Base-by-base conservation (phyloP, 1,284 basidiomycete species). In the Irpex sp. region DNA sequence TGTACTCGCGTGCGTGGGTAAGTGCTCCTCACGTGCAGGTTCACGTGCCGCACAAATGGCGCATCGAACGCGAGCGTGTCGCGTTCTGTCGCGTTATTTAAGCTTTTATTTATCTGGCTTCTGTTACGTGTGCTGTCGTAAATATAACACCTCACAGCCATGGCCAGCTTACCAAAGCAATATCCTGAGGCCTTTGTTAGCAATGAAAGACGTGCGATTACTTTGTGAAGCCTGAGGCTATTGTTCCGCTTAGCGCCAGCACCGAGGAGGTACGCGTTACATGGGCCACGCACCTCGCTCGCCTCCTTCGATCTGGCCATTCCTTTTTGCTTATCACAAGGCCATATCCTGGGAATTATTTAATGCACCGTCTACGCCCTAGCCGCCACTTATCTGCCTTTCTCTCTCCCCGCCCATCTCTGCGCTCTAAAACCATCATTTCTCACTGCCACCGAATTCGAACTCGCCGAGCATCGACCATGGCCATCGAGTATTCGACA, bases 281-380 rank as follows among this genome's bases (percentile, higher is more conserved):
- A 19, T 15, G 15, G 9, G 26, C 26, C 39, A 46, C 39, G 39
- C 39, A 46, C 39, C 3, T 46, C n/a, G 13, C n/a, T n/a, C 39
- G 39, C 11, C 13, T 46, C 13, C 39, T 1, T 46, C 39, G 39
- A 46, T 46, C n/a, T 46, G 39, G 39, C 39, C 39, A 46, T n/a
- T 13, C 39, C 46, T 50, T 51, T 26, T 50, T 49, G 9, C 26
- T 36, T 21, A 13, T 21, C 47, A 15, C 11, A 9, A 17, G 50
- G 31, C 33, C 17, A 53, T 55, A 39, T 31, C 13, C 39, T 60
- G 54, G 19, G 55, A 56, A 51, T 33, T 37, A 21, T 67, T 67
- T 64, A 50, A 69, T 70, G 69, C 66, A 61, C 50, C 68, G 63
- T 33, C 63, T 68, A 33, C 64, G 62, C 61, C 11, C 47, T 39